Evolutionary conservation across 345 rosid species (phyloP), one percentile per base, ranked within the genome.

Genomic region (Eucalyptus cloeziana): DNA sequence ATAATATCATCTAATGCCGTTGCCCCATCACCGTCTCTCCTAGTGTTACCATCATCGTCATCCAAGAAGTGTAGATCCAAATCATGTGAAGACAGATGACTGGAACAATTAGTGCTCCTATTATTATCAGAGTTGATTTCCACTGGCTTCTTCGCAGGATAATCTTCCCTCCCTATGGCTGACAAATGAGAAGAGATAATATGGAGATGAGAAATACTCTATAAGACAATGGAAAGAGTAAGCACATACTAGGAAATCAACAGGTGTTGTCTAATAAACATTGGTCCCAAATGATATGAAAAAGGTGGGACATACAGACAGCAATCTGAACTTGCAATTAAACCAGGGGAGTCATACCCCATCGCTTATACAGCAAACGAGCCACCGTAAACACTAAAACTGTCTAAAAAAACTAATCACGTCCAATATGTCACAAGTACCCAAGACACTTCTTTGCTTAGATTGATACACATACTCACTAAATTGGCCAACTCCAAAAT

Each of bases 1-100:
- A 88, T 85, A 43, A 85, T 30, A 85, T 90, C 89, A 85, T 90
- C 91, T 47, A 87, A 87, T 85, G 54, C 91, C n/a, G 67, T 60
- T 40, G 76, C 31, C 44, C 87, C 89, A 8, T 90, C 89, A 86
- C 87, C 30, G 8, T 76, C 83, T 76, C 47, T 76, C 83, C 83
- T 76, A 40, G 83, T 76, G 83, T 76, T 76, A 37, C 83, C 83
- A 76, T 76, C 83, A 76, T 37, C 83, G 3, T 76, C 83, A 40
- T 85, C 85, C 71, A 85, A 90, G 45, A 90, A 67, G 67, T 60
- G 49, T 22, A 87, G 86, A 86, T 69, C 86, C 45, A 51, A 88
- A 47, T 85, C 87, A 50, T 90, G 56, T 64, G 69, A 90, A 62
- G 86, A 80, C 31, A 50, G 89, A 85, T 52, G 80, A 50, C 43